Percentiles rank a stretch among this genome's conserved stretches.
These are phyloP conservation scores for Areca catechu DNA, from an alignment of 176 grass and related monocot species.

Conservation along the genomic window DNA sequence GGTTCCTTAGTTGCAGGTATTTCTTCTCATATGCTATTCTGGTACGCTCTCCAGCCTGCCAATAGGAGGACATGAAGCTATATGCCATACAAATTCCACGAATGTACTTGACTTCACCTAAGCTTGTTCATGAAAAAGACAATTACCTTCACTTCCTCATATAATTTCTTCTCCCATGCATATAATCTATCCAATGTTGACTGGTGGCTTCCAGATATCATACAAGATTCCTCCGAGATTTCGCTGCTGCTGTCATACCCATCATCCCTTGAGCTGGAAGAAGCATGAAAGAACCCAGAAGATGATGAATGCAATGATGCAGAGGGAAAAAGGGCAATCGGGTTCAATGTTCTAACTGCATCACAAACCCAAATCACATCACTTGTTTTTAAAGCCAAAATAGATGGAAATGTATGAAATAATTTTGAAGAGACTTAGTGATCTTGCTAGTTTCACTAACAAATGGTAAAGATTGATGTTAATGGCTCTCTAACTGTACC, in stretches of 20 bases:
- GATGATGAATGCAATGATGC: slow-evolving; percentile 6
- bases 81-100: too few species aligned
- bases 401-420: too few species aligned
- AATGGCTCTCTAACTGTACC: slow-evolving; percentile 26
- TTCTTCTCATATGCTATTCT: slow-evolving; percentile 91
- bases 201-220: slow-evolving; percentile 74
- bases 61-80: too few species aligned
- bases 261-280: slow-evolving; percentile 17
- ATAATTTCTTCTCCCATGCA: slow-evolving; percentile 84
- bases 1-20: slow-evolving; percentile 57
- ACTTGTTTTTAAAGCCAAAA: too few species aligned
- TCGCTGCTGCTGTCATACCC: slow-evolving; percentile 35
- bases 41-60: slow-evolving; percentile 62
- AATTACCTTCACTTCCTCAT: slow-evolving; percentile 3
- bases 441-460: too few species aligned
- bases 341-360: slow-evolving; percentile 17
- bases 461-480: too few species aligned
- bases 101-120: too few species aligned
- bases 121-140: too few species aligned
- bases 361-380: not conserved
- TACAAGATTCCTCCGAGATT: slow-evolving; percentile 42
- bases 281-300: slow-evolving; percentile 33
- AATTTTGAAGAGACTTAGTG: too few species aligned
- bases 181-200: slow-evolving; percentile 74
- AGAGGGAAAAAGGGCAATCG: slow-evolving; percentile 6